Evolutionary conservation across 768 basidiomycete genomes (phyloP).

Genomic region (Boletales sp.): DNA sequence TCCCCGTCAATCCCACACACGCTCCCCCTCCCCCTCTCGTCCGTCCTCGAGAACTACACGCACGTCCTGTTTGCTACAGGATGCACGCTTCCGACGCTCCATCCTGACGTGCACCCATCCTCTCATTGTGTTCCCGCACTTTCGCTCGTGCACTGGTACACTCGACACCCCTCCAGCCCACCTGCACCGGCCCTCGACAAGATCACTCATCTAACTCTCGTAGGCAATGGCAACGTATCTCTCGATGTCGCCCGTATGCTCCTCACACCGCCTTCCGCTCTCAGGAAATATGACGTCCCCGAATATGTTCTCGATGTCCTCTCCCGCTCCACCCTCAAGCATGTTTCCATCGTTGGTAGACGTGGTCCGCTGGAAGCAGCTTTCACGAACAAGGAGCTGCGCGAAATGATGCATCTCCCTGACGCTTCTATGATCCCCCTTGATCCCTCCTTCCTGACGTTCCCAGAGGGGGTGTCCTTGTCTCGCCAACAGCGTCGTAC

Average conservation of each 20-base stretch:
- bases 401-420: conserved; percentile 71
- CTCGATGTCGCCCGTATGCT: conserved; percentile 90
- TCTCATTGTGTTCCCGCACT: conserved; percentile 66
- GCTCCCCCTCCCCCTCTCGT: conserved; percentile 53
- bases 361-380: conserved; percentile 87
- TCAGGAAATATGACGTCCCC: conserved; percentile 78
- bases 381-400: conserved; percentile 89
- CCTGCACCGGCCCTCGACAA: conserved; percentile 62
- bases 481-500: conserved; percentile 66
- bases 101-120: conserved; percentile 50
- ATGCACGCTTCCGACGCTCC: conserved; percentile 61
- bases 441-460: conserved; percentile 39
- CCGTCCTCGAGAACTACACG: conserved; percentile 70
- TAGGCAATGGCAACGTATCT: conserved; percentile 95
- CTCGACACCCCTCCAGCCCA: conserved; percentile 74
- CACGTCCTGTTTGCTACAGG: conserved; percentile 88
- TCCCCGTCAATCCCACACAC: conserved; percentile 48
- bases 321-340: conserved; percentile 55
- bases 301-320: conserved; percentile 67
- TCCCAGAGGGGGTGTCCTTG: conserved; percentile 33
- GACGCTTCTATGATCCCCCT: conserved; percentile 69
- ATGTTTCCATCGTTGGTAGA: conserved; percentile 80
- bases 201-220: conserved; percentile 69
- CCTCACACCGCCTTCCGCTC: conserved; percentile 60
- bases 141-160: conserved; percentile 94